Base-by-base conservation (phyloP, 2,329 filamentous ascomycete genomes). In the Chaetomium sp. region DNA sequence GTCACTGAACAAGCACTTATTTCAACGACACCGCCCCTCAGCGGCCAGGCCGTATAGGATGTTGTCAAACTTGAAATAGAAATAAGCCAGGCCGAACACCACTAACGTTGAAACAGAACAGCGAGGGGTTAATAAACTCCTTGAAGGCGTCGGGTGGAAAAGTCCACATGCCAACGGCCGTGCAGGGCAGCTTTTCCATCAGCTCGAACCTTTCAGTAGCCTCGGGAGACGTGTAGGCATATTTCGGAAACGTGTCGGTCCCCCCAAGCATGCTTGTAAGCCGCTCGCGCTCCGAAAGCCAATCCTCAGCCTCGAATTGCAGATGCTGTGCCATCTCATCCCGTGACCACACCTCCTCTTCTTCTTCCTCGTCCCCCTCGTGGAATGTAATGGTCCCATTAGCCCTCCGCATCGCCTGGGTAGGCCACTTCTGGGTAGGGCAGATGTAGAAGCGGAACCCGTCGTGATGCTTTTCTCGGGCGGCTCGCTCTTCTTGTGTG, bases 131-230 rank as follows among this genome's bases (percentile, higher is more conserved):
- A 9, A 25, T 33, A 19, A 25, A 42, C 42, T 33, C 23, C 12
- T 25, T 25, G 38, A 59, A 50, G 10, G 42, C 57, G 5, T 59
- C 27, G 10, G 42, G 25, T 10, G 27, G 42, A n/a, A 59, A 59
- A 6, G 35, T 42, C 57, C 42, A 59, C 57, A 59, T 59, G 27
- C 57, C 57, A 45, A 59, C 29, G 57, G 57, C 29, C 42, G 57
- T 59, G 12, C 57, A 33, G 19, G 42, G 57, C 42, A 35, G 19
- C 57, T 35, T 59, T 27, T 59, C 57, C 57, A 59, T 59, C n/a
- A 12, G 9, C 57, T 59, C 45, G 2, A 45, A 60, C 33, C 8
- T 29, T 35, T 54, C 21, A 9, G 35, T 21, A 16, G 53, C 58
- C 25, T 29, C 29, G 13, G 35, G 35, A 19, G 29, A 7, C 5